A percentile compares a stretch with the other conserved stretches of the same genome.
Evolutionary conservation across 306 rosid species (phyloP).

Genomic region (Castanea mollissima): DNA sequence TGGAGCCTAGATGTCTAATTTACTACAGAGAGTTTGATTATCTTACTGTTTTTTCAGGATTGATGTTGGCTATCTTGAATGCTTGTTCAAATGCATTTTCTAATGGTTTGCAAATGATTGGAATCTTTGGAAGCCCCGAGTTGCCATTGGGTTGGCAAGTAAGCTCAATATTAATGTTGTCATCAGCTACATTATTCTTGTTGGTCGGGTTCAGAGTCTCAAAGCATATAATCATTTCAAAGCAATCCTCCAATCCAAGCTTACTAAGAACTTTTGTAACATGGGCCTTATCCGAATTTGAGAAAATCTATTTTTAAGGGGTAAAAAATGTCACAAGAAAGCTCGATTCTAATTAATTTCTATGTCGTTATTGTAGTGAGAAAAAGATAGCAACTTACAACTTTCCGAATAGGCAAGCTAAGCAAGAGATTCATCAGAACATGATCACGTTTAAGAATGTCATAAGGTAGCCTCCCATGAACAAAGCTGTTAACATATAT

Average conservation of each 20-base stretch:
- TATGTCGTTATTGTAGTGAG: not conserved
- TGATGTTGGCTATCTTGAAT: constrained; percentile 60
- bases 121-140: constrained; percentile 45
- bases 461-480: constrained; percentile 81
- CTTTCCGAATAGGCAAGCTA: constrained; percentile 70
- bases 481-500: constrained; percentile 46
- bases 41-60: constrained; percentile 75
- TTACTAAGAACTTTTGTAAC: constrained; percentile 53
- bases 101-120: constrained; percentile 78
- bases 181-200: constrained; percentile 6
- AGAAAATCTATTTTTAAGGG: constrained; percentile 50
- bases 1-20: not conserved
- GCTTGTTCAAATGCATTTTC: constrained; percentile 60
- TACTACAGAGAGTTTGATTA: not conserved
- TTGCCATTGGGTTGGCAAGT: constrained; percentile 30
- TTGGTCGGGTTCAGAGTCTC: constrained; percentile 69
- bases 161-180: constrained; percentile 24
- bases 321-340: not conserved
- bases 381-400: constrained; percentile 45
- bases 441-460: constrained; percentile 64
- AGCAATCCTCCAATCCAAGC: constrained; percentile 91
- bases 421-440: constrained; percentile 65
- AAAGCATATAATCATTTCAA: constrained; percentile 67
- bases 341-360: not conserved
- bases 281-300: constrained; percentile 63